Conservation (phyloP, 257 asterid species). For the Jasminum sambac region DNA sequence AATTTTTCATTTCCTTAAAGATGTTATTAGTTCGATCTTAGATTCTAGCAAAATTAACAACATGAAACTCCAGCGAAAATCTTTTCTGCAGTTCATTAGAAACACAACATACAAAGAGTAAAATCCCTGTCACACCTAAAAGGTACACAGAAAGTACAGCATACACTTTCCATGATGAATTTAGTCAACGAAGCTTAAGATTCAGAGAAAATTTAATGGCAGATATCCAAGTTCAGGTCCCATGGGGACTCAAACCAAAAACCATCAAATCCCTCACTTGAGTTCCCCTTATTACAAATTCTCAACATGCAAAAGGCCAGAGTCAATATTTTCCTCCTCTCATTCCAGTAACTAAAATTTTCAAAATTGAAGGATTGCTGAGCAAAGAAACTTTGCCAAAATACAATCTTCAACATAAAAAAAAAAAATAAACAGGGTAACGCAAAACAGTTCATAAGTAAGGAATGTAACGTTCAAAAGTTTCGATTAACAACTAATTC, state of each 20-base stretch:
- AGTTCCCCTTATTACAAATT: background rate
- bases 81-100: background rate
- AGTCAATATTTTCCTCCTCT: background rate
- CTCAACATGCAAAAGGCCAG: background rate
- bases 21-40: background rate
- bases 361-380: background rate
- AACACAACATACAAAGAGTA: background rate
- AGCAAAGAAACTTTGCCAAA: background rate
- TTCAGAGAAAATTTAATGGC: too few species aligned
- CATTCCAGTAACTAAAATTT: background rate
- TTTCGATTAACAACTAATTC: background rate
- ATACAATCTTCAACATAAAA: background rate
- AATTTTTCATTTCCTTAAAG: background rate
- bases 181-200: too few species aligned
- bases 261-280: background rate
- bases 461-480: background rate
- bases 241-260: too few species aligned
- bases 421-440: too few species aligned
- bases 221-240: too few species aligned
- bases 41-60: background rate
- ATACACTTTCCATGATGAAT: too few species aligned
- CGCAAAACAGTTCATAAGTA: background rate
- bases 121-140: too few species aligned
- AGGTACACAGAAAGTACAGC: too few species aligned
- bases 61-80: background rate